Percentiles rank a stretch among this genome's conserved stretches.
Evolutionary conservation across 495 filamentous ascomycete genomes (phyloP).

Genomic region (Trichodelitschia bisporula): DNA sequence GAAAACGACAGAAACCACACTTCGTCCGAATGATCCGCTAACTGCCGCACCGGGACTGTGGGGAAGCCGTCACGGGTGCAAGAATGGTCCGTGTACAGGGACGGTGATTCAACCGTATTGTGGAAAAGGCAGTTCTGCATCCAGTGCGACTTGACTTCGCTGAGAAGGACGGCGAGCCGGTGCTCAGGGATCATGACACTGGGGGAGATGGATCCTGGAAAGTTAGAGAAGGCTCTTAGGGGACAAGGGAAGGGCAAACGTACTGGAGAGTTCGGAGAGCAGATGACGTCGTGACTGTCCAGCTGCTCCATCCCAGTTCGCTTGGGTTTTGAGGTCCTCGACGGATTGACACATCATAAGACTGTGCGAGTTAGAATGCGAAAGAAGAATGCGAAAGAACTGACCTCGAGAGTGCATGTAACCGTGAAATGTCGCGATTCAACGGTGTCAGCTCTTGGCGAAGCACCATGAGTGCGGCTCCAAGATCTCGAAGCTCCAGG

Average conservation of each 20-base stretch:
- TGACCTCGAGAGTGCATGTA: constrained; percentile 70
- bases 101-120: constrained; percentile 53
- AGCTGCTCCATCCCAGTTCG: constrained; percentile 70
- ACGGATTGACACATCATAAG: constrained; percentile 66
- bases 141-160: constrained; percentile 59
- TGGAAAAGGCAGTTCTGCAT: constrained; percentile 73
- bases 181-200: constrained; percentile 97
- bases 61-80: constrained; percentile 71
- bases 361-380: constrained; percentile 19
- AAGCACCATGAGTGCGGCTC: constrained; percentile 52
- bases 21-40: constrained; percentile 59
- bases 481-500: constrained; percentile 49
- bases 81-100: constrained; percentile 68
- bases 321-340: constrained; percentile 58
- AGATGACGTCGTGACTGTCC: constrained; percentile 52
- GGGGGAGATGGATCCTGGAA: constrained; percentile 64
- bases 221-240: constrained; percentile 1
- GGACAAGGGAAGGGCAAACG: constrained; percentile 9
- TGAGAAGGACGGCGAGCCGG: constrained; percentile 61
- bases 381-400: constrained; percentile 2
- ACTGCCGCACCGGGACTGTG: constrained; percentile 31
- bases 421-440: constrained; percentile 36
- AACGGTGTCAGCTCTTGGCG: constrained; percentile 73
- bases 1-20: constrained; percentile 84
- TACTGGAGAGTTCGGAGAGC: constrained; percentile 65